Evolutionary conservation across 1,139 yeast species (phyloP), one percentile per base, ranked within the genome.

Genomic region (Zygosaccharomyces pseudobailii): DNA sequence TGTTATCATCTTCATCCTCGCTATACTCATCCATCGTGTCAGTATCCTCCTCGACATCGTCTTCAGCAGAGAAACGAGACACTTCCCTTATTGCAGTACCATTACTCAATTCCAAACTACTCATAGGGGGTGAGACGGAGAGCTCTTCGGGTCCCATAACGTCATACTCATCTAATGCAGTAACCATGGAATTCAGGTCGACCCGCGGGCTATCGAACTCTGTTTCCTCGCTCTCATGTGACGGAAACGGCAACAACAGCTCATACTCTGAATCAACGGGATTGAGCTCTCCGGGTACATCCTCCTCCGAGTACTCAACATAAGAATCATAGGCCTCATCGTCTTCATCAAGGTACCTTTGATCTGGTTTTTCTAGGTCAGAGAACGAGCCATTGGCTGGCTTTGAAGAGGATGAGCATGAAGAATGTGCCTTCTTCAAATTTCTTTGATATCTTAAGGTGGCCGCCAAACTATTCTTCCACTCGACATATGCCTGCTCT

Each of bases 401-500:
- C 32, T 38, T 38, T 5, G 32, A 9, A 30, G 33, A 30, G 4
- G 33, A 30, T 6, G 19, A 10, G 19, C 27, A 24, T 8, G 34
- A 19, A 19, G 25, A 21, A 6, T 27, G 30, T 17, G 36, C 34
- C 46, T 22, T 37, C 36, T 30, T 46, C 48, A 36, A 27, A 36
- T n/a, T 36, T 17, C 21, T 30, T n/a, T 36, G 30, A 27, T 35
- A 40, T 36, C 24, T 33, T 10, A 27, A 24, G 25, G 40, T 35
- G 7, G 38, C 46, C 30, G 42, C 24, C 21, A 55, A 30, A 13
- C 47, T 42, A 31, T 46, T 50, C 39, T 53, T 51, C 64, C 65
- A 61, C 17, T 49, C 46, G 31, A 46, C 55, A 42, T 53, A 62
- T 2, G 55, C 56, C 21, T 57, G 56, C 22, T 54, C 48, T 3